phyloP scores from a whole-genome alignment of 2,329 filamentous ascomycete species.

The Nigrospora sphaerica region DNA sequence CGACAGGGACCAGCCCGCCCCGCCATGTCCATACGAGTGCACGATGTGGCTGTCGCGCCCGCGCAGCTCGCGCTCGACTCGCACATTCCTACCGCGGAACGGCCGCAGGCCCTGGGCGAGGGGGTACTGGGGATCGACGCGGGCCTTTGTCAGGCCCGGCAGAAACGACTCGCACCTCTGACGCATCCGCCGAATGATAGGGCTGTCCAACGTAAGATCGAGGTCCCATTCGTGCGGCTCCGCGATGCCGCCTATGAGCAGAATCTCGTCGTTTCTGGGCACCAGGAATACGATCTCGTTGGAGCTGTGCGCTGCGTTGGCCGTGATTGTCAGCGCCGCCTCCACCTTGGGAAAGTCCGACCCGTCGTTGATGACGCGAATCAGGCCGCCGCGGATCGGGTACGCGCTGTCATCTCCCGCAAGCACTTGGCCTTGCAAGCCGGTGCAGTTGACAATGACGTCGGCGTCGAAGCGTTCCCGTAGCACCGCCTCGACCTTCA shows the following conservation, averaged over 20 bases:
- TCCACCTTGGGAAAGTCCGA: slow-evolving; percentile 31
- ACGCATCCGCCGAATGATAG: slow-evolving; percentile 32
- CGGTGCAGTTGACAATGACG: slow-evolving; percentile 35
- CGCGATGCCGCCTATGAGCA: slow-evolving; percentile 31
- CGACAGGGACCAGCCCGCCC: slow-evolving; percentile 33
- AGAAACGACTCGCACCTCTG: slow-evolving; percentile 33
- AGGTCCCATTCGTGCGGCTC: slow-evolving; percentile 27
- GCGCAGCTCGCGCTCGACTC: slow-evolving; percentile 33
- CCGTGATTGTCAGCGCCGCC: slow-evolving; percentile 30
- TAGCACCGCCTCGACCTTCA: slow-evolving; percentile 25
- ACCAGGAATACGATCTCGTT: slow-evolving; percentile 36
- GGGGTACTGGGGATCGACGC: slow-evolving; percentile 31
- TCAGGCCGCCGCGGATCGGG: slow-evolving; percentile 33
- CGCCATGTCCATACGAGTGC: slow-evolving; percentile 37
- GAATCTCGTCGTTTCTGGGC: slow-evolving; percentile 34
- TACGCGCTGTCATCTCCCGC: slow-evolving; percentile 31
- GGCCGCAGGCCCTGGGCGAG: slow-evolving; percentile 35
- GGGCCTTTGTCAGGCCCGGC: slow-evolving; percentile 30
- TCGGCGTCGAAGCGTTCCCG: slow-evolving; percentile 26
- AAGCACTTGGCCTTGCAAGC: slow-evolving; percentile 26
- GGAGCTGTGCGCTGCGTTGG: slow-evolving; percentile 24
- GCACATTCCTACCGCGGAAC: slow-evolving; percentile 29
- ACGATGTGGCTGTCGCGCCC: slow-evolving; percentile 26
- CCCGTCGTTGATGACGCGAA: slow-evolving; percentile 38
- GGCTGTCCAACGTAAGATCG: slow-evolving; percentile 29